Conservation (phyloP, 2,329 filamentous ascomycete species). For the Myotisia sp. region DNA sequence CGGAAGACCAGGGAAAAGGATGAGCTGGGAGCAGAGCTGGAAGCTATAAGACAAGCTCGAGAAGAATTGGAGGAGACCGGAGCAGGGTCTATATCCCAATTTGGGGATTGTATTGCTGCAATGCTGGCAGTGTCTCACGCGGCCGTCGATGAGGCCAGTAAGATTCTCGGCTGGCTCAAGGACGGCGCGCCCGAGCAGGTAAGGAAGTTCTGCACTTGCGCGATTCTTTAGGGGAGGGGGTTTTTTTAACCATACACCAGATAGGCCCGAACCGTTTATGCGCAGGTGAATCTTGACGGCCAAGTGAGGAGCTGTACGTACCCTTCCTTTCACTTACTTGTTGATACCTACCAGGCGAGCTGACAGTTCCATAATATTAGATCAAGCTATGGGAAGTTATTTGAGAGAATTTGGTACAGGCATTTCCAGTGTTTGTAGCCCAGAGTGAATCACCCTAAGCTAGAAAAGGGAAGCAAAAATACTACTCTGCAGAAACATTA, state of each 20-base stretch:
- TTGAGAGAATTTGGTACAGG: not conserved
- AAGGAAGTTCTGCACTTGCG: not conserved
- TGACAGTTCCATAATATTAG: not conserved
- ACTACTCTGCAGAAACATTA: too few species aligned
- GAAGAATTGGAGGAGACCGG: constrained; percentile 1
- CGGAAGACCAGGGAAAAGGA: constrained; percentile 1
- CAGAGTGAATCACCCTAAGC: not conserved
- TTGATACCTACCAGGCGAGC: not conserved
- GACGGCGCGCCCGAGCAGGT: not conserved
- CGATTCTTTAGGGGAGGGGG: not conserved
- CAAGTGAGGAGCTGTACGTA: constrained; percentile 1
- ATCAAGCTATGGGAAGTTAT: not conserved
- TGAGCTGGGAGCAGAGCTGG: not conserved
- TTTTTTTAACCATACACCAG: not conserved
- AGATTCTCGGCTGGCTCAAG: constrained; percentile 1
- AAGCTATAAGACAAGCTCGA: not conserved
- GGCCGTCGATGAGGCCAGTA: not conserved
- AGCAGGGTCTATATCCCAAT: not conserved
- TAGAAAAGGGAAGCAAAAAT: too few species aligned
- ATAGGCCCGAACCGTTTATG: constrained; percentile 1
- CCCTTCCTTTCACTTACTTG: not conserved
- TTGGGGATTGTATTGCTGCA: not conserved
- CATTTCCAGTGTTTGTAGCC: not conserved
- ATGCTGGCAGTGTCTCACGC: not conserved
- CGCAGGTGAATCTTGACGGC: not conserved